Evolutionary conservation across 805 yeast species (phyloP).

Genomic region (Crinitomyces ghanaensis): DNA sequence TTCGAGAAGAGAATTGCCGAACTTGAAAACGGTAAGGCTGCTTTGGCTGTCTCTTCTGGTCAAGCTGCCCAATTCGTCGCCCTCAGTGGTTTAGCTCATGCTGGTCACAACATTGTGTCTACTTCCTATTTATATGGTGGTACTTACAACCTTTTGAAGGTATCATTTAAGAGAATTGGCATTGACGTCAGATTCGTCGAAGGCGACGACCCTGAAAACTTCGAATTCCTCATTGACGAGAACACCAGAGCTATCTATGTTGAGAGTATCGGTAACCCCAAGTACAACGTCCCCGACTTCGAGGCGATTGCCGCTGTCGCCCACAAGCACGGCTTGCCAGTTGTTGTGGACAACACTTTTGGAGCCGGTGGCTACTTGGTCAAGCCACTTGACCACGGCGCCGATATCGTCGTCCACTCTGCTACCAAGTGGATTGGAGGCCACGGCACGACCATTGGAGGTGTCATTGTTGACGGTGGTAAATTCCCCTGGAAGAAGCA

Average conservation of each 20-base stretch:
- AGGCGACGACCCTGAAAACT: slow-evolving; percentile 65
- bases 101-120: slow-evolving; percentile 84
- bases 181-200: slow-evolving; percentile 75
- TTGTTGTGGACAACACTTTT: slow-evolving; percentile 91
- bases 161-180: slow-evolving; percentile 80
- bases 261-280: slow-evolving; percentile 89
- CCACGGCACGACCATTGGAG: slow-evolving; percentile 91
- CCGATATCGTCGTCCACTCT: slow-evolving; percentile 84
- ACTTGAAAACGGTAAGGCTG: slow-evolving; percentile 85
- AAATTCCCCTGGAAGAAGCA: slow-evolving; percentile 83
- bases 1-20: slow-evolving; percentile 90
- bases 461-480: slow-evolving; percentile 82
- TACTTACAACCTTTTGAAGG: slow-evolving; percentile 90
- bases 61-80: slow-evolving; percentile 92
- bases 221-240: slow-evolving; percentile 63
- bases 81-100: slow-evolving; percentile 67
- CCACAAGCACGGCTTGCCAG: slow-evolving; percentile 77
- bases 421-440: slow-evolving; percentile 99
- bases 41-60: slow-evolving; percentile 86
- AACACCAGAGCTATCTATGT: slow-evolving; percentile 83
- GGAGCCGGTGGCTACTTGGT: slow-evolving; percentile 92
- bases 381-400: slow-evolving; percentile 80
- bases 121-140: slow-evolving; percentile 90
- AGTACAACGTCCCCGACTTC: slow-evolving; percentile 85
- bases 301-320: slow-evolving; percentile 64